Percentiles rank a stretch among this genome's conserved stretches.
phyloP scores from a whole-genome alignment of 352 stramenopile species.

The Phytopythium montanum region DNA sequence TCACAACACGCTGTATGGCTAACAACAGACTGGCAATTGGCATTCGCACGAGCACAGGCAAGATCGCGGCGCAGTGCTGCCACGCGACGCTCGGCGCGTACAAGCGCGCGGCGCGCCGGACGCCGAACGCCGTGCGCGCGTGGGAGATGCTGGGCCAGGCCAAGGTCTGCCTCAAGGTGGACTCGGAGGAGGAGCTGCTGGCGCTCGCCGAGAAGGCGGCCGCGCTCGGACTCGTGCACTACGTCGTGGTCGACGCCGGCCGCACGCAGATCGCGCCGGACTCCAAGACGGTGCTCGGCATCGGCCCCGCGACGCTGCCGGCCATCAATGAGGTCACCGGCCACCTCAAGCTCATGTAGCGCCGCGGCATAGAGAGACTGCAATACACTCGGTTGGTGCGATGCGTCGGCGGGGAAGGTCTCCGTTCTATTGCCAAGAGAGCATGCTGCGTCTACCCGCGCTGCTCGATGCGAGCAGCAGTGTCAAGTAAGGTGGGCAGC shows the following conservation, averaged over 20 bases:
- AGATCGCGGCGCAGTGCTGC: slow-evolving; percentile 85
- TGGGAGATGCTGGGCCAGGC: slow-evolving; percentile 86
- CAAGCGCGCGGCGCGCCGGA: slow-evolving; percentile 87
- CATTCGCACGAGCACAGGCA: slow-evolving; percentile 38
- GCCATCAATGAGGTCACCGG: slow-evolving; percentile 70
- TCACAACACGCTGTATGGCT: too few species aligned
- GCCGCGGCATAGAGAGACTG: not conserved
- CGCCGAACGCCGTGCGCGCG: slow-evolving; percentile 54
- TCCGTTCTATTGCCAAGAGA: slow-evolving; percentile 2
- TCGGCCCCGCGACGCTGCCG: slow-evolving; percentile 66
- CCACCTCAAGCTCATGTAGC: slow-evolving; percentile 84
- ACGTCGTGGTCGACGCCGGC: slow-evolving; percentile 81
- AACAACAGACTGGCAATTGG: too few species aligned
- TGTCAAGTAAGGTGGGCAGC: not conserved
- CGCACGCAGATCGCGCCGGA: slow-evolving; percentile 84
- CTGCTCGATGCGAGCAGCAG: not conserved
- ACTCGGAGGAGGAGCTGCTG: slow-evolving; percentile 82
- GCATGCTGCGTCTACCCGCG: not conserved
- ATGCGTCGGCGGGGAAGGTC: not conserved
- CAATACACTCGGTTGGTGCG: not conserved
- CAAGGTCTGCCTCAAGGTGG: slow-evolving; percentile 85
- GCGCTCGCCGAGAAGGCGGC: slow-evolving; percentile 57
- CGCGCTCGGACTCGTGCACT: slow-evolving; percentile 65
- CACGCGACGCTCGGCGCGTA: slow-evolving; percentile 94
- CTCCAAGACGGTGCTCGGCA: slow-evolving; percentile 81